Conservation (phyloP, 2,329 filamentous ascomycete species). For the Septoria linicola region DNA sequence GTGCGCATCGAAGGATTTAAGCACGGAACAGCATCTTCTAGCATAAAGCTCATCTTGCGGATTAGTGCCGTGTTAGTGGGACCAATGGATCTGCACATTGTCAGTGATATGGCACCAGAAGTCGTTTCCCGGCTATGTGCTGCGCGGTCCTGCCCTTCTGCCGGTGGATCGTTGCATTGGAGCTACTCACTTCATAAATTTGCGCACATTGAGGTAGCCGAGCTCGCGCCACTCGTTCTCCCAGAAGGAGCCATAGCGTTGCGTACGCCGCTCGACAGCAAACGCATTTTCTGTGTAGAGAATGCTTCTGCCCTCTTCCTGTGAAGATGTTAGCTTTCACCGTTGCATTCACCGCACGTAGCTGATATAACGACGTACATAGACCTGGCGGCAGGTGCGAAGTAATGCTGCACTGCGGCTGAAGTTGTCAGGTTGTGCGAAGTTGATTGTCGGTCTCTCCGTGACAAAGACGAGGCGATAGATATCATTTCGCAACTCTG, state of each 20-base stretch:
- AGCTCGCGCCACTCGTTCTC: conserved; percentile 42
- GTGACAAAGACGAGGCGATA: conserved; percentile 47
- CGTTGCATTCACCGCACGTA: conserved; percentile 1
- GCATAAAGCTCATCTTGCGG: conserved; percentile 46
- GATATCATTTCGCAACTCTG: conserved; percentile 50
- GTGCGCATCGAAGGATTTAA: conserved; percentile 41
- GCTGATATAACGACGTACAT: conserved; percentile 20
- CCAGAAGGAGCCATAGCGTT: conserved; percentile 41
- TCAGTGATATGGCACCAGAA: too few species aligned
- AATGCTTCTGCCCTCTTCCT: conserved; percentile 47
- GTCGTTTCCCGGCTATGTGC: too few species aligned
- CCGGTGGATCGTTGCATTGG: too few species aligned
- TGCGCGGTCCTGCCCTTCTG: too few species aligned
- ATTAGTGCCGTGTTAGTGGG: conserved; percentile 48
- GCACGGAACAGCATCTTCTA: conserved; percentile 48
- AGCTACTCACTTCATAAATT: conserved; percentile 41
- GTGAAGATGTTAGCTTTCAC: conserved; percentile 25
- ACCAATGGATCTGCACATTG: conserved; percentile 40
- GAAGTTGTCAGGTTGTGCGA: conserved; percentile 41
- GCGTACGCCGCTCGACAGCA: conserved; percentile 43
- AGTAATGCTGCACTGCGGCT: conserved; percentile 47
- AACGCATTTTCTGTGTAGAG: conserved; percentile 54
- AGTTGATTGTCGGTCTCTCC: conserved; percentile 36
- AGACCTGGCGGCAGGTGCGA: conserved; percentile 47
- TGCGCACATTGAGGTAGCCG: conserved; percentile 39